Conservation (phyloP, 192 early-diverging fungal species). For the Gonapodya sp. region DNA sequence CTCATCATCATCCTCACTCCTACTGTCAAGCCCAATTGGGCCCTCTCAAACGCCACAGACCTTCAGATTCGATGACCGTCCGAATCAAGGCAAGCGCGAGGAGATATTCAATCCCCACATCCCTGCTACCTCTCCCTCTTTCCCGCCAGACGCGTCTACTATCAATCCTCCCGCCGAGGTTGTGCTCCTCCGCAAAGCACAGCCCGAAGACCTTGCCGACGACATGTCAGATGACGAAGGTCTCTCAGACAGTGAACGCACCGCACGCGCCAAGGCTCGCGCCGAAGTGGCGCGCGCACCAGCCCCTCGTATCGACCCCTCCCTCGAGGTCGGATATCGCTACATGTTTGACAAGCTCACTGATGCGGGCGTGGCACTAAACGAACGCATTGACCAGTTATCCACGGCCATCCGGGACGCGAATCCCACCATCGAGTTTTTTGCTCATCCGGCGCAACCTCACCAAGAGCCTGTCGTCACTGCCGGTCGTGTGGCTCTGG, state of each 20-base stretch:
- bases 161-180: slow-evolving; percentile 6
- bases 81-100: slow-evolving; percentile 36
- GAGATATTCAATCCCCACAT: slow-evolving; percentile 49
- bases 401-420: slow-evolving; percentile 27
- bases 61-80: slow-evolving; percentile 27
- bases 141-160: neutral
- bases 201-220: neutral
- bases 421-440: neutral
- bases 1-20: neutral
- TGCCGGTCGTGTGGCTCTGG: slow-evolving; percentile 71
- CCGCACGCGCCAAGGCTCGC: neutral
- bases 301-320: slow-evolving; percentile 15
- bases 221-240: neutral
- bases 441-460: slow-evolving; percentile 38
- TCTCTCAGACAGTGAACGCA: slow-evolving; percentile 9
- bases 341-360: slow-evolving; percentile 74
- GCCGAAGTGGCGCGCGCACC: neutral
- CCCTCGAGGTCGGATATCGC: slow-evolving; percentile 47
- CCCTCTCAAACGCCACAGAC: slow-evolving; percentile 15
- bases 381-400: slow-evolving; percentile 48
- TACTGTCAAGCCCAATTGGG: neutral
- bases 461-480: slow-evolving; percentile 50
- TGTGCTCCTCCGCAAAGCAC: neutral
- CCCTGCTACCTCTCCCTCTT: slow-evolving; percentile 8
- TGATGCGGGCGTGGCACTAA: slow-evolving; percentile 48